Conservation (phyloP, 208 protist genomes). For the Trichomonas vaginalis region DNA sequence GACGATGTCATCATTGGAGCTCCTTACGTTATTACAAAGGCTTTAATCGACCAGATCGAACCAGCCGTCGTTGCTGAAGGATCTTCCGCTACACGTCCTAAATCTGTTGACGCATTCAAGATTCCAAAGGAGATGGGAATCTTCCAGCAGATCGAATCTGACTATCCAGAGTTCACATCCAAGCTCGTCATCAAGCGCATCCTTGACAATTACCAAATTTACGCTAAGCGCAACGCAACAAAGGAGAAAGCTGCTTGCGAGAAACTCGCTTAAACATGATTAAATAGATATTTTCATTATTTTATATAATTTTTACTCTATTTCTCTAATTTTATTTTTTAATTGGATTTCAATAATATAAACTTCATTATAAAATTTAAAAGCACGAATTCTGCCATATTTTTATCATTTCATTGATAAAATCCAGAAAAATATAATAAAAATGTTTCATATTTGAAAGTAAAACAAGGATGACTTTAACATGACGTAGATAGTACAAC, state of each 20-base stretch:
- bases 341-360: not conserved
- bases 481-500: not conserved
- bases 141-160: not conserved
- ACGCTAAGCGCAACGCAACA: not conserved
- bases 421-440: not conserved
- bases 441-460: not conserved
- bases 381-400: not conserved
- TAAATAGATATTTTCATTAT: not conserved
- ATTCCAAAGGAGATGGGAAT: constrained; percentile 3
- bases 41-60: constrained; percentile 49
- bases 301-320: not conserved
- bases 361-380: not conserved
- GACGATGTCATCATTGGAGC: constrained; percentile 94
- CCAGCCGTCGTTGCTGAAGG: not conserved
- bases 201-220: not conserved
- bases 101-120: not conserved
- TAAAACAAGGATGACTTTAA: not conserved
- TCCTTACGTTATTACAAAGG: constrained; percentile 64
- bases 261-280: not conserved
- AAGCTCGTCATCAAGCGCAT: not conserved
- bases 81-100: not conserved
- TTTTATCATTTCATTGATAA: not conserved
- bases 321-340: not conserved
- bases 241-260: not conserved
- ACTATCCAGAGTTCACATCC: not conserved